Base-by-base conservation (phyloP, 441 rosid species). In the Pelargonium citronellum region DNA sequence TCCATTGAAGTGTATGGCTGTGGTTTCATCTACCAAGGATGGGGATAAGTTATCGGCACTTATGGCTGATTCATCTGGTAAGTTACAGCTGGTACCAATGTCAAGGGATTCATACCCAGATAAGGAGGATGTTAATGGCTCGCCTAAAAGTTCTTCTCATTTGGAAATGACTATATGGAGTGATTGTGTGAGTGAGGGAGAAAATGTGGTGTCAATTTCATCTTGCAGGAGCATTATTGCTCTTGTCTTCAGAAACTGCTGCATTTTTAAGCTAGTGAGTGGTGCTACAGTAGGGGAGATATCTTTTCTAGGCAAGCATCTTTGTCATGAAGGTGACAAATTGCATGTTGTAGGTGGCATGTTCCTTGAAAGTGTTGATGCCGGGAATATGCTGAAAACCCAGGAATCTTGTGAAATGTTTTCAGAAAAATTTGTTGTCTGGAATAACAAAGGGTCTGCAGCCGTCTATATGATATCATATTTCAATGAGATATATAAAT, bases 61-160 rank as follows among this genome's bases (percentile, higher is more conserved):
- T 20, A 76, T 91, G 85, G 91, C 83, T 70, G 95, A 89, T 87
- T 85, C 86, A 15, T 78, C 63, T 80, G 98, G 94, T 62, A 82
- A 75, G 81, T 64, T 84, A 72, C 92, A 85, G 64, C 74, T 81
- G 77, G 87, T 85, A 71, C 84, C 90, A 15, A 80, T 93, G 57
- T 75, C 83, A 24, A 81, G 79, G 73, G 87, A 85, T 41, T 67
- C 79, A 12, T 70, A 67, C 51, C 66, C 73, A 20, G 79, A 83
- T 44, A 81, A 77, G 44, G 85, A 82, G 47, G 85, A 75, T 70
- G 81, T 73, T 53, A 68, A 71, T 78, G 81, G 80, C 64, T 70
- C 76, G 62, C 77, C 67, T 55, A 77, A 80, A 79, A 80, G 71
- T 79, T 73, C 73, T 51, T 79, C 81, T 51, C 78, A 68, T 43